Evolutionary conservation across 805 yeast genomes (phyloP), one percentile per base, ranked within the genome.

Genomic region (Wickerhamiella lipophila): DNA sequence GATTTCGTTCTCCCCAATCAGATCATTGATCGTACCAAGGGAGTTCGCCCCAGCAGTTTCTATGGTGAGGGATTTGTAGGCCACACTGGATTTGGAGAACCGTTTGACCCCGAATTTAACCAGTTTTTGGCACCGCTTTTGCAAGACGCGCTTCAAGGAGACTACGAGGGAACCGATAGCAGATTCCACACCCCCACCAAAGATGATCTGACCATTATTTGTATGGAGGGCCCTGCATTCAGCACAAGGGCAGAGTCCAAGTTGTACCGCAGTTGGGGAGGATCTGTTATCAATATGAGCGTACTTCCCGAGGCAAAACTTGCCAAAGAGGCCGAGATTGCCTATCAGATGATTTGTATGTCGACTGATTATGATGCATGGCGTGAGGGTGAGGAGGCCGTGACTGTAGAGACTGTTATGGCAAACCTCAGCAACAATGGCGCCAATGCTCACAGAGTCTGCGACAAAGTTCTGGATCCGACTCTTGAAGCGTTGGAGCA

Each of bases 151-250:
- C 49, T 58, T 21, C 51, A 45, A 22, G 50, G 53, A 18, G 50
- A 50, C 18, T 68, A 73, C 26, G 72, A 72, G 40, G 81, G 78
- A 29, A 69, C 68, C 23, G 76, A 74, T 45, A 65, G 77, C 64
- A 66, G 65, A 42, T 67, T 88, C 65, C 94, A 83, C 67, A 71
- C 85, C 47, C 80, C 77, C 64, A 69, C 85, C 46, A 80, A 78
- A 56, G 79, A 76, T 50, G 96, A 89, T 60, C 68, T 83, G 51
- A 83, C 94, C 6, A 77, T 92, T 36, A 75, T 92, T 54, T 92
- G 98, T 66, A 92, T 92, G 99, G 99, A 89, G 68, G 99, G 99
- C 39, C 99, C 99, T 2, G 95, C 92, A 45, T 92, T 92, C 66
- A 81, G 94, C 34, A 92, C 98, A 12, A 76, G 99, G 56, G 97